Conservation (phyloP, 2,329 filamentous ascomycete genomes). For the Amesomyces nigricolor region DNA sequence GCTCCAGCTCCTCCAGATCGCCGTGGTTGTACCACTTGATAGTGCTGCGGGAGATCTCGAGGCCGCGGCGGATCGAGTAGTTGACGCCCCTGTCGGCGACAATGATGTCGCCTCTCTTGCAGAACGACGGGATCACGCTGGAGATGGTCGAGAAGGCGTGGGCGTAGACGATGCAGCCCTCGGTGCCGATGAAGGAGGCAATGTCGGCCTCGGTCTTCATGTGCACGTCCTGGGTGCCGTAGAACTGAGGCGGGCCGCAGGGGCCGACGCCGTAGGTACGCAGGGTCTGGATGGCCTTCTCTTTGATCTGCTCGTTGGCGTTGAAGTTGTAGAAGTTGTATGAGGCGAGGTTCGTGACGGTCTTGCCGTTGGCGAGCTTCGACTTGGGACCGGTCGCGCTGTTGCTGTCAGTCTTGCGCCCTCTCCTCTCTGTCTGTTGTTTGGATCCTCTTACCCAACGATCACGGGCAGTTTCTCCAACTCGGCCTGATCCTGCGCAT, state of each 20-base stretch:
- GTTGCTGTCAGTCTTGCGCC: constrained; percentile 5
- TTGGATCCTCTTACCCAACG: constrained; percentile 60
- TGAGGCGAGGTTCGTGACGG: constrained; percentile 86
- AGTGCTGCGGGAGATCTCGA: constrained; percentile 86
- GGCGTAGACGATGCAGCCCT: constrained; percentile 89
- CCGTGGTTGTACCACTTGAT: constrained; percentile 95
- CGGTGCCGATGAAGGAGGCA: constrained; percentile 78
- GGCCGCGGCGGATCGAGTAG: constrained; percentile 86
- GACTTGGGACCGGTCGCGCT: constrained; percentile 86
- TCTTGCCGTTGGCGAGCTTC: constrained; percentile 82
- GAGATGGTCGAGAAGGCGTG: constrained; percentile 95
- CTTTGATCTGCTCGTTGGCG: constrained; percentile 83
- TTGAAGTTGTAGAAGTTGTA: constrained; percentile 99
- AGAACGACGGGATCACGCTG: constrained; percentile 95
- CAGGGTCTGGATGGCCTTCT: constrained; percentile 89
- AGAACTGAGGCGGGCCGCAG: constrained; percentile 95
- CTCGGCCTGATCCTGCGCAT: constrained; percentile 70
- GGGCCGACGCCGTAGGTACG: constrained; percentile 95
- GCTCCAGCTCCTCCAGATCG: constrained; percentile 88
- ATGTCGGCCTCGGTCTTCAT: constrained; percentile 96
- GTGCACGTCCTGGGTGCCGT: constrained; percentile 96
- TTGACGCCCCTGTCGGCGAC: constrained; percentile 92
- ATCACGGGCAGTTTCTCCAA: constrained; percentile 82
- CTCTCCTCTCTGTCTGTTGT: not conserved
- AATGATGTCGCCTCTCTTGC: constrained; percentile 94